Evolutionary conservation across 2,329 filamentous ascomycete species (phyloP).

Genomic region (Venturiaceae sp.): DNA sequence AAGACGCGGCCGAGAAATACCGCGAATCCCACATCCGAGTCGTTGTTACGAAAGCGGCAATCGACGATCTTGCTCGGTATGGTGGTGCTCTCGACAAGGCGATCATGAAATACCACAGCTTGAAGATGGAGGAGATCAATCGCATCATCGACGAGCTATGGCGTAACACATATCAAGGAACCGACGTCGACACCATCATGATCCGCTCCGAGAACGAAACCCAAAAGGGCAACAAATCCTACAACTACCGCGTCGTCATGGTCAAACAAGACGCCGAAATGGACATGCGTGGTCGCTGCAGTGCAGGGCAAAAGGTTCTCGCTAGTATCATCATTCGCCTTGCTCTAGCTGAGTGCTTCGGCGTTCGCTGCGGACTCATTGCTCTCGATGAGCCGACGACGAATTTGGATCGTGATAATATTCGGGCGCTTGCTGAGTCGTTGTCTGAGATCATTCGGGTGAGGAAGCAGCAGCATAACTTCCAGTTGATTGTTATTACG

Average conservation of each 20-base stretch:
- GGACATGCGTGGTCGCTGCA: conserved; percentile 98
- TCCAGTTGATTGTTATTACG: conserved; percentile 97
- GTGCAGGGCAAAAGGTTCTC: conserved; percentile 90
- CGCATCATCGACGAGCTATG: conserved; percentile 91
- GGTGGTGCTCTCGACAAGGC: conserved; percentile 81
- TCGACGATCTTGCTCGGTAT: conserved; percentile 82
- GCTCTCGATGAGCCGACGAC: conserved; percentile 96
- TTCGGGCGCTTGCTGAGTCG: conserved; percentile 74
- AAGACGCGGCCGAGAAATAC: conserved; percentile 69
- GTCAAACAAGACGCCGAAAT: conserved; percentile 95
- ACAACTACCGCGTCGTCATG: conserved; percentile 98
- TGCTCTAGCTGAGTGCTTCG: conserved; percentile 92
- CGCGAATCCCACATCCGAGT: conserved; percentile 84
- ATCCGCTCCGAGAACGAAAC: conserved; percentile 87
- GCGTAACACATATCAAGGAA: conserved; percentile 93
- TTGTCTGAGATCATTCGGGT: conserved; percentile 79
- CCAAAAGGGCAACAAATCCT: conserved; percentile 63
- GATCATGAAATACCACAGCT: conserved; percentile 90
- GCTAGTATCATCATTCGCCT: conserved; percentile 96
- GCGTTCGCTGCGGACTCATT: conserved; percentile 89
- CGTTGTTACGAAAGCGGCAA: conserved; percentile 82
- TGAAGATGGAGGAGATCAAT: conserved; percentile 99
- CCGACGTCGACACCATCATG: conserved; percentile 91
- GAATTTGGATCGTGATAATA: conserved; percentile 92
- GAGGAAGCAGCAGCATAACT: conserved; percentile 79